Base-by-base conservation (phyloP, 83 land plant species). In the Larix sibirica region DNA sequence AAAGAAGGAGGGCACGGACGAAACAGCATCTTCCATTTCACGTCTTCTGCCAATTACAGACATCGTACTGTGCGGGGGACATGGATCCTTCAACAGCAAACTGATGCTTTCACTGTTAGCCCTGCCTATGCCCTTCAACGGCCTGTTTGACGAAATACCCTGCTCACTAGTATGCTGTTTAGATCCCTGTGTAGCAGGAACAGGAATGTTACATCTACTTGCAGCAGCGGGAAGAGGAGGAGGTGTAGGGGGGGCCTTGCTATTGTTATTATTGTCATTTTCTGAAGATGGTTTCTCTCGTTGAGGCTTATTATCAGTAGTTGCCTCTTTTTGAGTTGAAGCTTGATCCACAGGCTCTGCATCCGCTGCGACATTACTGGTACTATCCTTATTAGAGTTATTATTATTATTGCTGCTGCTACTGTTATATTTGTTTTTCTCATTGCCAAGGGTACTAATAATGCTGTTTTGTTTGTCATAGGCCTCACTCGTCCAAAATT, bases 11-110 rank as follows among this genome's bases (percentile, higher is more conserved):
- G 91, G 89, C 31, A 80, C 85, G 44, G 89, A 83, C 0, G 95
- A 81, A 12, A 90, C 92, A 7, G 95, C 89, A 63, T 92, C 96
- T 38, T 92, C 96, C 94, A 92, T 94, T 17, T 94, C 95, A 79
- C 92, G 78, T 47, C 96, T 80, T 81, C 92, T 74, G 0, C 95
- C 95, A 81, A 91, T 86, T 9, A 92, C 79, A 0, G 96, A 92
- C 44, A 82, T 84, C 83, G 89, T 36, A 4, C 96, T 88, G 50
- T 75, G 89, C 67, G 75, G 81, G 79, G 47, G 86, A 84, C 84
- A 87, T 77, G 54, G 84, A 82, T 66, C 73, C 59, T 59, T 61
- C 80, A 79, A 79, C 65, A 60, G 31, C 10, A 60, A 23, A 20
- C 65, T 61, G 18, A 79, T 61, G 60, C 65, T 79, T 62, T 79